Evolutionary conservation across 2,329 filamentous ascomycete species (phyloP).

Genomic region (Diplodia sapinea): DNA sequence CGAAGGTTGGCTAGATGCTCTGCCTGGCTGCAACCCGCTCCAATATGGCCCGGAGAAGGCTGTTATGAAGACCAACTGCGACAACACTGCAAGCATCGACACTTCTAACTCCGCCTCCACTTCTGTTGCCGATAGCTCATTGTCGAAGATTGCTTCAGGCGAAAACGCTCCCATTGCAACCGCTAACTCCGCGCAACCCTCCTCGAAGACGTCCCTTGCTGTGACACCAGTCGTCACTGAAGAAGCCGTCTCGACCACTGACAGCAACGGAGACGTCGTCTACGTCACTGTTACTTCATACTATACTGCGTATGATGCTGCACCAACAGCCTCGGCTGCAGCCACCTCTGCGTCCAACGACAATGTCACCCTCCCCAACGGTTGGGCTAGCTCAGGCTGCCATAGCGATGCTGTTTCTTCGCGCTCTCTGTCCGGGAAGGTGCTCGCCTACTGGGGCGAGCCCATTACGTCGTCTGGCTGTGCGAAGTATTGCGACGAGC

Average conservation of each 20-base stretch:
- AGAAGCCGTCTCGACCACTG: neutral
- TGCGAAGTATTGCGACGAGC: constrained; percentile 40
- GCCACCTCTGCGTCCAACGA: neutral
- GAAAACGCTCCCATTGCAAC: neutral
- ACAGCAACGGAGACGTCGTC: constrained; percentile 18
- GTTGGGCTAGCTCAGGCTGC: constrained; percentile 24
- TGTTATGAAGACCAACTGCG: constrained; percentile 32
- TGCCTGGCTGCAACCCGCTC: constrained; percentile 49
- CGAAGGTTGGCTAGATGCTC: constrained; percentile 39
- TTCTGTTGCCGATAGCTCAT: constrained; percentile 11
- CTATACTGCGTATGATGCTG: constrained; percentile 17
- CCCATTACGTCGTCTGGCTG: constrained; percentile 34
- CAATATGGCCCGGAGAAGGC: constrained; percentile 45
- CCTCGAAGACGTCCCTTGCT: neutral
- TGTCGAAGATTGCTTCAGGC: constrained; percentile 10
- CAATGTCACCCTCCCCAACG: constrained; percentile 4
- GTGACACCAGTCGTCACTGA: constrained; percentile 26
- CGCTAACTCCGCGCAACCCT: neutral
- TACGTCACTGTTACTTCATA: constrained; percentile 21
- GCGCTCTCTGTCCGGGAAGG: constrained; percentile 23
- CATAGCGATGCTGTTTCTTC: constrained; percentile 25
- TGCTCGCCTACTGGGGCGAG: constrained; percentile 24
- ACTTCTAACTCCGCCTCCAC: constrained; percentile 31
- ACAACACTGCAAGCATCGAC: constrained; percentile 4
- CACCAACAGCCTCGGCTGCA: constrained; percentile 17